Evolutionary conservation across 495 filamentous ascomycete genomes (phyloP), one percentile per base, ranked within the genome.

Genomic region (Penicillium riverlandense): DNA sequence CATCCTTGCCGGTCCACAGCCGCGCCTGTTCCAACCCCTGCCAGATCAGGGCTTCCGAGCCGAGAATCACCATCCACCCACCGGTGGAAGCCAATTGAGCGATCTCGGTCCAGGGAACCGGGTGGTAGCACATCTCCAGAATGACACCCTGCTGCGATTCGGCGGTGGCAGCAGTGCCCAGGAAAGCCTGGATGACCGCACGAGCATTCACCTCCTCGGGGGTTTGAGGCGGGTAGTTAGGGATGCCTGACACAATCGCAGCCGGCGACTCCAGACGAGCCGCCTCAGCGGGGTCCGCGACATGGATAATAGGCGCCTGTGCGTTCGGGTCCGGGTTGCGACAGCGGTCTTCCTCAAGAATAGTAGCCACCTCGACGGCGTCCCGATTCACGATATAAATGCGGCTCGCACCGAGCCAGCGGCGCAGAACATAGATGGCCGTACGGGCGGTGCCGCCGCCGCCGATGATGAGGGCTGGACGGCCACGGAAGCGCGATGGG

Each of bases 121-220:
- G 84, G 55, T 86, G 83, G 57, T 89, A 88, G 67, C 83, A 86
- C 84, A 89, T 88, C 65, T 89, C 85, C 49, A 87, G 60, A 32
- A 89, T 79, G 7, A 76, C 76, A 8, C 84, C 84, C 67, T 83
- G 69, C 60, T 65, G 66, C 62, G 40, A 55, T 29, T 43, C 28
- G 3, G 57, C 54, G 37, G 41, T 33, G 28, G 44, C 48, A 37
- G 58, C 35, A 41, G 41, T 61, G 1, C 57, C 58, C 36, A 83
- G 53, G 53, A 87, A 70, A 11, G 67, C 63, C 61, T 80, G 67
- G n/a, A 77, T 63, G 11, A 84, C 71, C 10, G 58, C 56, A 11
- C 84, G 66, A 37, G 77, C 69, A 27, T 60, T 51, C 37, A 71
- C 67, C 69, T 89, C 85, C 37, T 68, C 72, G 11, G 70, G 59